A percentile compares a stretch with the other conserved stretches of the same genome.
phyloP scores from a whole-genome alignment of 805 yeast species.

The Cyberlindnera japonica region DNA sequence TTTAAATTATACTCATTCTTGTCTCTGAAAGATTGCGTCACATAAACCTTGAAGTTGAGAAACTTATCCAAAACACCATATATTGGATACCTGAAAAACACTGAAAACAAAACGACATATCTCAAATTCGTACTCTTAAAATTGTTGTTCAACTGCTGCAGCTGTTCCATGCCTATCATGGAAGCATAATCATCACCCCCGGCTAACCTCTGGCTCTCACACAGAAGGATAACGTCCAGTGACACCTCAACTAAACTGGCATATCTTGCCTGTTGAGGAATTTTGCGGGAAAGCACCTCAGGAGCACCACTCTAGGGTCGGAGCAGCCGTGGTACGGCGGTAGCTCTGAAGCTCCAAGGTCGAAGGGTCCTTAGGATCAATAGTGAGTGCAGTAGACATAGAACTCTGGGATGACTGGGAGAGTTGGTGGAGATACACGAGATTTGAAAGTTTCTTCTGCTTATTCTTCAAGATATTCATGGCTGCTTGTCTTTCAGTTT shows the following conservation, averaged over 20 bases:
- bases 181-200: conserved; percentile 20
- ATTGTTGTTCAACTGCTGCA: conserved; percentile 22
- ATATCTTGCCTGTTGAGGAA: conserved; percentile 26
- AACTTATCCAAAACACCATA: conserved; percentile 19
- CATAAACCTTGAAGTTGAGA: conserved; percentile 18
- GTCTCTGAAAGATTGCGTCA: conserved; percentile 23
- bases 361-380: conserved; percentile 12
- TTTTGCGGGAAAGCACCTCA: conserved; percentile 29
- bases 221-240: conserved; percentile 29
- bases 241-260: conserved; percentile 28
- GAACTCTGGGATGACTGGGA: conserved; percentile 4
- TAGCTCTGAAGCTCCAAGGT: conserved; percentile 16
- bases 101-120: conserved; percentile 21
- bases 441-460: conserved; percentile 18
- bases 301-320: conserved; percentile 30
- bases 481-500: neutral
- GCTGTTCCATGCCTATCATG: conserved; percentile 2
- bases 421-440: conserved; percentile 16
- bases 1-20: conserved; percentile 23
- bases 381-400: conserved; percentile 8
- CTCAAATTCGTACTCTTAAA: conserved; percentile 16
- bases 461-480: conserved; percentile 15
- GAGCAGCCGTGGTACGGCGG: conserved; percentile 18
- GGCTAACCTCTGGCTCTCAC: conserved; percentile 29
- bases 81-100: conserved; percentile 23